Evolutionary conservation across 306 rosid species (phyloP).

Genomic region (Trichosanthes cucumerina): DNA sequence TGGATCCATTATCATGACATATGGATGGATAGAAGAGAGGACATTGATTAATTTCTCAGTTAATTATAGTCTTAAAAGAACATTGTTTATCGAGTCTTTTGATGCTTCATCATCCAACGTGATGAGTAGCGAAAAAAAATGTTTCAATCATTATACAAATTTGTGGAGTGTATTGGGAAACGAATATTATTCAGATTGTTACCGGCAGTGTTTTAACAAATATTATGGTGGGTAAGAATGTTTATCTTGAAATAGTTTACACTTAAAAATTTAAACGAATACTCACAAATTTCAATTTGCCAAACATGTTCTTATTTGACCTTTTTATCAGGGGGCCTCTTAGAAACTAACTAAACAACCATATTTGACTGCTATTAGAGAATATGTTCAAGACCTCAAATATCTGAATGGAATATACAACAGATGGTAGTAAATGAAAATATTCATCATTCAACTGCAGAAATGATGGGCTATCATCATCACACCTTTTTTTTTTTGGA

Average conservation of each 20-base stretch:
- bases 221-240: background rate
- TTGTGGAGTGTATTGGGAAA: background rate
- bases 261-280: background rate
- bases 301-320: background rate
- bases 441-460: too few species aligned
- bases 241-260: background rate
- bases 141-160: background rate
- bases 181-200: background rate
- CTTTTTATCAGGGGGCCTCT: background rate
- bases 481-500: too few species aligned
- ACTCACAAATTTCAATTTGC: background rate
- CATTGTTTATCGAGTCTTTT: background rate
- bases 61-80: background rate
- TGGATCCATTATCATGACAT: background rate
- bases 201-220: background rate
- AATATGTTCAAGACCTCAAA: background rate
- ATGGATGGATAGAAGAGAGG: background rate
- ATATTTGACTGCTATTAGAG: background rate
- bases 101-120: background rate
- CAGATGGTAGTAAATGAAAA: background rate
- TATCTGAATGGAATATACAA: background rate
- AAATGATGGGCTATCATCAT: too few species aligned
- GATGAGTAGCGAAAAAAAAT: background rate
- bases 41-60: background rate
- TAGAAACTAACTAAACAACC: background rate